These are phyloP conservation scores for Erysimum cheiranthoides DNA, from an alignment of 345 rosid species.

Conservation along the genomic window DNA sequence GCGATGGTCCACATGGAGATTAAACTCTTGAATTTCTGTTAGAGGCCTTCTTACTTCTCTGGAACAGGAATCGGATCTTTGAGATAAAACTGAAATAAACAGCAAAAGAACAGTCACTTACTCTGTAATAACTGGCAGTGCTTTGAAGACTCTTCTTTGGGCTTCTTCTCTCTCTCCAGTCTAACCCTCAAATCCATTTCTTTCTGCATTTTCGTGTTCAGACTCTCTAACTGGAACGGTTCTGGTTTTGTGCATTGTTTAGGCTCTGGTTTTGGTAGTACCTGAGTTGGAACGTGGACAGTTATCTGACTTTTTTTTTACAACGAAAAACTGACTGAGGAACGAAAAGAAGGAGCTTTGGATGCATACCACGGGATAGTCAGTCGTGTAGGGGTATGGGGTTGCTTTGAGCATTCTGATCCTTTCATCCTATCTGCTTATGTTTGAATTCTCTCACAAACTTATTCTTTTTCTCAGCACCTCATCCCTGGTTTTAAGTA, in stretches of 20 bases:
- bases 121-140: conserved; percentile 73
- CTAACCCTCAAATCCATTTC: conserved; percentile 70
- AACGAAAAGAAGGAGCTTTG: background rate
- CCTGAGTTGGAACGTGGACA: conserved; percentile 42
- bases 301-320: background rate
- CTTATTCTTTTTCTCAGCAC: conserved; percentile 74
- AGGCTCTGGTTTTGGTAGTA: conserved; percentile 79
- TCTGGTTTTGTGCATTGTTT: conserved; percentile 75
- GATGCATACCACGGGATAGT: conserved; percentile 77
- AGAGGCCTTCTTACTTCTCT: conserved; percentile 71
- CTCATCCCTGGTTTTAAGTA: conserved; percentile 68
- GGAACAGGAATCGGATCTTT: conserved; percentile 78
- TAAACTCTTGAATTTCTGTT: conserved; percentile 64
- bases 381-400: conserved; percentile 89
- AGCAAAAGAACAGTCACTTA: conserved; percentile 37
- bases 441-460: conserved; percentile 61
- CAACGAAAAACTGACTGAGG: conserved; percentile 8
- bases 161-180: conserved; percentile 68
- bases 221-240: conserved; percentile 80
- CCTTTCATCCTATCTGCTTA: conserved; percentile 69
- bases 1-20: conserved; percentile 60
- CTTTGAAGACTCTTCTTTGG: conserved; percentile 65
- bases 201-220: conserved; percentile 73
- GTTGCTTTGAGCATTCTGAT: conserved; percentile 72
- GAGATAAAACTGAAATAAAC: background rate